phyloP scores from a whole-genome alignment of 2,329 filamentous ascomycete genomes.

The Talaromyces funiculosus region DNA sequence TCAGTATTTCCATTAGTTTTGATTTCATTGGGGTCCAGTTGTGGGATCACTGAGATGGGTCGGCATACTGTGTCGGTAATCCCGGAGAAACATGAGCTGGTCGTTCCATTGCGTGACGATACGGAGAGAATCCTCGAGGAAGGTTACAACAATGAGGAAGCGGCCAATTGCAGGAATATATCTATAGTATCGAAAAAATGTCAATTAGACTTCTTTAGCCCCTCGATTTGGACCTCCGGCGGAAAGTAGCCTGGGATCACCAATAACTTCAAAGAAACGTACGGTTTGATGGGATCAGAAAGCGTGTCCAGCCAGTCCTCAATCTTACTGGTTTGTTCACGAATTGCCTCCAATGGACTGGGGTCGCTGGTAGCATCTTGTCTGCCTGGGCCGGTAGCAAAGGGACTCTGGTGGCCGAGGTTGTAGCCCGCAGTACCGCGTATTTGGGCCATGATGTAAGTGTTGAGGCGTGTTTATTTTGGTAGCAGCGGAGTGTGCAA shows the following conservation, averaged over 20 bases:
- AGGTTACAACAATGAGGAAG: slow-evolving; percentile 96
- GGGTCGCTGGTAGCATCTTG: slow-evolving; percentile 61
- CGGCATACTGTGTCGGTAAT: slow-evolving; percentile 82
- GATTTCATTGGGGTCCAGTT: neutral
- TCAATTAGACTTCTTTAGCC: slow-evolving; percentile 25
- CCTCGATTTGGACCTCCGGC: slow-evolving; percentile 12
- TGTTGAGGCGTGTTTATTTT: neutral
- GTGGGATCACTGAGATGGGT: neutral
- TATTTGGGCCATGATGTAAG: slow-evolving; percentile 43
- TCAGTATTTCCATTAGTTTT: neutral
- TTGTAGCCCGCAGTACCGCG: slow-evolving; percentile 75
- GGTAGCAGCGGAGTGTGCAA: neutral
- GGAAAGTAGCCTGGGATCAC: neutral
- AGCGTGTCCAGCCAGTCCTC: slow-evolving; percentile 85
- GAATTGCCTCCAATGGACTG: slow-evolving; percentile 78
- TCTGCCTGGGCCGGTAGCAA: slow-evolving; percentile 53
- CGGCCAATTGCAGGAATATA: slow-evolving; percentile 93
- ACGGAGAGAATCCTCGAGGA: slow-evolving; percentile 90
- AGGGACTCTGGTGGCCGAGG: slow-evolving; percentile 68
- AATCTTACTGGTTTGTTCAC: slow-evolving; percentile 96
- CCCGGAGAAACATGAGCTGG: slow-evolving; percentile 85
- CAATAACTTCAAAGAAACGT: slow-evolving; percentile 20
- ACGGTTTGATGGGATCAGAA: slow-evolving; percentile 93
- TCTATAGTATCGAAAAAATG: slow-evolving; percentile 49
- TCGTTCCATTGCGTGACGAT: slow-evolving; percentile 98